Evolutionary conservation across 2,329 filamentous ascomycete species (phyloP), one percentile per base, ranked within the genome.

Genomic region (Trichophyton simii): DNA sequence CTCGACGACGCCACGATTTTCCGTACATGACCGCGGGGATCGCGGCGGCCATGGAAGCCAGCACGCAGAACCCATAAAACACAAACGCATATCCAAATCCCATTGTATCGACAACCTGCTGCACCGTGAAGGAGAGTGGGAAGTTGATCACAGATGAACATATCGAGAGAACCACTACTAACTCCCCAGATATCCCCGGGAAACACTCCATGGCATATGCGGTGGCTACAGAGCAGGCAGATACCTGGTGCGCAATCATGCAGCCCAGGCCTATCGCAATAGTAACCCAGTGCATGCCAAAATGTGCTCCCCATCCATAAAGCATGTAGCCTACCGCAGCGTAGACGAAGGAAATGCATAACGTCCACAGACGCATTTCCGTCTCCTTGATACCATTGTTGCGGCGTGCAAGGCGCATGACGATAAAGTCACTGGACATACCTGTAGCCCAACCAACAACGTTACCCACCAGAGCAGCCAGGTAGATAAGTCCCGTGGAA

Each of bases 381-480:
- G 75, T 74, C 58, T 74, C 69, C 62, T 71, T 65, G 62, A 75
- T 68, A 22, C 76, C 76, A 20, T 72, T 67, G 66, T 77, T 78
- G 25, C 75, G 71, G 3, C 73, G 70, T 0, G 77, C 74, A 2
- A 79, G 67, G 54, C 62, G 67, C n/a, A 76, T 67, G 2, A 68
- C 68, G 55, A 65, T 59, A 55, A 60, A 68, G 66, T 65, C 71
- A 48, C 59, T 59, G 22, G 63, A 22, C 3, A 61, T 41, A 22
- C 61, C 63, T 8, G 63, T 61, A 13, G 59, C 60, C 41, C 63
- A 59, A 20, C 66, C 62, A 55, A 65, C 42, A 34, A 63, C 59
- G 20, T 66, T 58, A 20, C 70, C 65, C 60, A 69, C 67, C 9
- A 71, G 58, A 1, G 66, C 64, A 11, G 67, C 65, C 3, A 69